Evolutionary conservation across 805 yeast genomes (phyloP), one percentile per base, ranked within the genome.

Genomic region (Suhomyces prunicola): DNA sequence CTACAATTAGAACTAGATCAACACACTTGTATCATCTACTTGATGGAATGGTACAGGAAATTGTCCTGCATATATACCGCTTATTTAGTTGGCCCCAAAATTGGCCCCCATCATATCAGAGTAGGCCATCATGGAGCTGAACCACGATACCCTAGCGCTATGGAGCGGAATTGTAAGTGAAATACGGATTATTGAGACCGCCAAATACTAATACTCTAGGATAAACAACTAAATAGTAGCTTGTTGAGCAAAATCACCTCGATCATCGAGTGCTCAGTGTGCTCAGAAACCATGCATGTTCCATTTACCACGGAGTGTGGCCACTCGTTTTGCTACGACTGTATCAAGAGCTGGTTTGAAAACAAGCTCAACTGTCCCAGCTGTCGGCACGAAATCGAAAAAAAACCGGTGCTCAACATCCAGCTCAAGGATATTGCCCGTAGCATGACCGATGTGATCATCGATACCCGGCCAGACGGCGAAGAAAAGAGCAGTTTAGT

Each of bases 241-340:
- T 63, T 68, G 22, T 68, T 64, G 51, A 67, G 61, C n/a, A 61
- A 58, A 59, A 67, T 68, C 46, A 46, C 65, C 31, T 51, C 66
- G 29, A 62, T 68, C 6, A 53, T 79, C 39, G 79, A 75, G 55
- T 88, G 94, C 63, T 76, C 86, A 6, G 77, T 88, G 9, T 88
- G 94, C 61, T 84, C 85, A 35, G 93, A 87, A 50, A 68, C 80
- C 48, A 83, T 87, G 87, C 79, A 76, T 56, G 78, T 79, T 2
- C 93, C 94, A 1, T 81, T 84, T 60, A 71, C 82, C 59, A 73
- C 84, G 0, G 66, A 73, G 10, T 88, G 94, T 70, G 93, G 93
- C 2, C 94, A 88, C 63, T 80, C 87, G 29, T 87, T 83, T 59
- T 88, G 93, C 66, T 87, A 87, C 63, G 79, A 72, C 22, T 72